A percentile compares a stretch with the other conserved stretches of the same genome.
These are phyloP conservation scores for Prunus kanzakura DNA, from an alignment of 306 rosid species.

Conservation along the genomic window DNA sequence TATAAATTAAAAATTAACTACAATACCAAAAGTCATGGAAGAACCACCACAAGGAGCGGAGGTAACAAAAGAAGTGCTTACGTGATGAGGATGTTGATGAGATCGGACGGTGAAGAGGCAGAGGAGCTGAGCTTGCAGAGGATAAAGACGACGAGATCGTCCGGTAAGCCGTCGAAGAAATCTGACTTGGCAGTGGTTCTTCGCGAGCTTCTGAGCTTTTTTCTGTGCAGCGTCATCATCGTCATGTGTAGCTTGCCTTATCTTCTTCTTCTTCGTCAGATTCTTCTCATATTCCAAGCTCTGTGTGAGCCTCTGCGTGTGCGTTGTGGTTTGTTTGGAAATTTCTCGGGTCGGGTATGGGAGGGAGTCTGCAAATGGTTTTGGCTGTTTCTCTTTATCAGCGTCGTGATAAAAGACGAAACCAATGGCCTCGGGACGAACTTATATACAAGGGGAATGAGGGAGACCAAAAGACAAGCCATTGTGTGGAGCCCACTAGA, in stretches of 20 bases:
- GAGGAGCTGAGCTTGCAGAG: constrained; percentile 70
- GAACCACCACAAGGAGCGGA: background rate
- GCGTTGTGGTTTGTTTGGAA: too few relatives aligned
- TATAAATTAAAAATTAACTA: too few relatives aligned
- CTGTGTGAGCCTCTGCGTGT: background rate
- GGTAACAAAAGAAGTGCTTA: constrained; percentile 16
- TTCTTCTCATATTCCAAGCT: background rate
- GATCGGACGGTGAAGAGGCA: constrained; percentile 64
- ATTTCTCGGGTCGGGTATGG: background rate
- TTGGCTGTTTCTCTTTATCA: background rate
- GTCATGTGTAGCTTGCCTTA: background rate
- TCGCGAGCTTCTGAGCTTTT: constrained; percentile 18
- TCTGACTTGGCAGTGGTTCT: constrained; percentile 24
- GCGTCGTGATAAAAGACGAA: background rate
- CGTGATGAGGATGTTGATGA: constrained; percentile 55
- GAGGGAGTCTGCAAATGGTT: background rate
- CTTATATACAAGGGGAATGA: background rate
- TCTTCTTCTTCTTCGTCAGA: background rate
- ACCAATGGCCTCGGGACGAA: background rate
- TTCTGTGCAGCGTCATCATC: constrained; percentile 5
- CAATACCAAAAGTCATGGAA: background rate
- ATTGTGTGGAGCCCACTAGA: background rate
- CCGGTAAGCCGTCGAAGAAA: constrained; percentile 59
- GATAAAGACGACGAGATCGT: constrained; percentile 60
- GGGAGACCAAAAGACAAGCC: background rate